Evolutionary conservation across 75 land plant genomes (phyloP).

Genomic region (Ceratopteris richardii): DNA sequence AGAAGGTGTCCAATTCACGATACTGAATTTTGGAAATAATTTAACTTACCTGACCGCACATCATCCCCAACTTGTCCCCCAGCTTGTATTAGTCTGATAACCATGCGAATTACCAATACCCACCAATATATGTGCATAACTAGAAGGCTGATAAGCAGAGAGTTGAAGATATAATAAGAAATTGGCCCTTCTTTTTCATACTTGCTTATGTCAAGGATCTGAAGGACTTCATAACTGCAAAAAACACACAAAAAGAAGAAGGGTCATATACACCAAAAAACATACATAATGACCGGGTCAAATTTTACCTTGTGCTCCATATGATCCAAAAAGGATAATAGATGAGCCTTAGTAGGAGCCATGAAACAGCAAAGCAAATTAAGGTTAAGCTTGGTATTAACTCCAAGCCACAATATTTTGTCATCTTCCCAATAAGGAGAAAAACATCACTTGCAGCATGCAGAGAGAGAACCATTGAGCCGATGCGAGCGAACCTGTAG

Average conservation of each 20-base stretch:
- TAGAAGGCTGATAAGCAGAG: slow-evolving; percentile 63
- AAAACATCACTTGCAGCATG: slow-evolving; percentile 98
- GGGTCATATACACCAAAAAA: not conserved
- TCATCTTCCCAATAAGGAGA: slow-evolving; percentile 89
- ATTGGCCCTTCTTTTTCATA: slow-evolving; percentile 58
- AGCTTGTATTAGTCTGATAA: slow-evolving; percentile 60
- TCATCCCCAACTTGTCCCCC: slow-evolving; percentile 82
- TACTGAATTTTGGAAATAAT: no score
- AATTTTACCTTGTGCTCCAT: slow-evolving; percentile 69
- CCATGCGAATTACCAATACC: slow-evolving; percentile 84
- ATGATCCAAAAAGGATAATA: slow-evolving; percentile 76
- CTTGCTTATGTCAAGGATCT: slow-evolving; percentile 48
- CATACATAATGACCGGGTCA: not conserved
- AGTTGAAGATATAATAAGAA: slow-evolving; percentile 69
- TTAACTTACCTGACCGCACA: slow-evolving; percentile 88
- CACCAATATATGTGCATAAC: slow-evolving; percentile 96
- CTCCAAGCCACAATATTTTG: slow-evolving; percentile 64
- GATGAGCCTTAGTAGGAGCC: slow-evolving; percentile 70
- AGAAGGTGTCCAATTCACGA: no score
- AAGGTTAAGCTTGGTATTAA: slow-evolving; percentile 54
- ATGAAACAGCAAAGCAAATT: slow-evolving; percentile 62
- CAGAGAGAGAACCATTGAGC: slow-evolving; percentile 82
- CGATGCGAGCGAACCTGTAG: slow-evolving; percentile 78
- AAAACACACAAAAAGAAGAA: not conserved
- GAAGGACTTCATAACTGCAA: slow-evolving; percentile 59